Evolutionary conservation across 495 filamentous ascomycete species (phyloP).

Genomic region (Neurospora tetraspora): DNA sequence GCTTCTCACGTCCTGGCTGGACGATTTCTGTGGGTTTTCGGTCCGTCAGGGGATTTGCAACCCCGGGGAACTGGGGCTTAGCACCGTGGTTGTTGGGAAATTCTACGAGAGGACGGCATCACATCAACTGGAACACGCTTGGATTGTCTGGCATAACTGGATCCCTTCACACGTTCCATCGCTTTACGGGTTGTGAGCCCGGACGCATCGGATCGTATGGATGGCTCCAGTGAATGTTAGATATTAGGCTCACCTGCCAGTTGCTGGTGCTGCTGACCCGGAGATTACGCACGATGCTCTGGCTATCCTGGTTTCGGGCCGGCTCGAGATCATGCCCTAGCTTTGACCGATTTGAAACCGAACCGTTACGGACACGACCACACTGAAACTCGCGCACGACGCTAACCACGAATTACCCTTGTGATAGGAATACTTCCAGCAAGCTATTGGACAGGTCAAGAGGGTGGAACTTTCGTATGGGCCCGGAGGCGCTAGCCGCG

Average conservation of each 20-base stretch:
- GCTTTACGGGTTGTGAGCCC: conserved; percentile 3
- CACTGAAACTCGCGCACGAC: conserved; percentile 11
- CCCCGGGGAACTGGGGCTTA: not conserved
- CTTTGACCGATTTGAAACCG: not conserved
- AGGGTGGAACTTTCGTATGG: conserved; percentile 82
- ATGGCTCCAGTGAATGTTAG: conserved; percentile 9
- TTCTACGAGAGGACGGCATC: not conserved
- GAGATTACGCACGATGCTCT: conserved; percentile 23
- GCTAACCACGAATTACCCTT: conserved; percentile 28
- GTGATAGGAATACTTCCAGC: conserved; percentile 88
- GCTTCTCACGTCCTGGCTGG: conserved; percentile 1
- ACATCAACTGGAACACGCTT: not conserved
- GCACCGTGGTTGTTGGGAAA: not conserved
- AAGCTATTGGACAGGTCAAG: conserved; percentile 83
- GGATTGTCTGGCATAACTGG: conserved; percentile 1
- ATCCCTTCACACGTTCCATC: conserved; percentile 6
- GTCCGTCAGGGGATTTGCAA: not conserved
- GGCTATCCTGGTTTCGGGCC: conserved; percentile 21
- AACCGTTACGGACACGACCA: conserved; percentile 1
- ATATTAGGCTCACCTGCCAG: conserved; percentile 16
- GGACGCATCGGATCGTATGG: conserved; percentile 6
- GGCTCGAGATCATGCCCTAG: not conserved
- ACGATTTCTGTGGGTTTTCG: conserved; percentile 3
- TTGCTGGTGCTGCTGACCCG: conserved; percentile 14
- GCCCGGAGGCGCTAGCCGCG: conserved; percentile 81